A percentile compares a stretch with the other conserved stretches of the same genome.
phyloP scores from a whole-genome alignment of 164 flowering plant genomes.

The Brasenia schreberi region DNA sequence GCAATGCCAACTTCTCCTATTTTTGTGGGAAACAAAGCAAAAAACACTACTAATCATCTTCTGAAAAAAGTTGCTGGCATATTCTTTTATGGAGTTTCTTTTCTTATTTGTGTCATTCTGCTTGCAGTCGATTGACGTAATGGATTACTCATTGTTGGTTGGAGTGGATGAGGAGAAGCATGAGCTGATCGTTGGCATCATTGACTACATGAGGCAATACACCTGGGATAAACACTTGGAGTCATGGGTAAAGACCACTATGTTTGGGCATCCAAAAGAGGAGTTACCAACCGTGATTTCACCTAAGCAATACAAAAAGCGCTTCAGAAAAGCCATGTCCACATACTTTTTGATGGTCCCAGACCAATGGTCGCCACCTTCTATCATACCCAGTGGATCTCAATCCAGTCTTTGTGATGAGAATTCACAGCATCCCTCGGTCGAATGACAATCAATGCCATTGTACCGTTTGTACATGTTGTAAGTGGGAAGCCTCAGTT shows the following conservation, averaged over 20 bases:
- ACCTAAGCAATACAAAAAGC: slow-evolving; percentile 89
- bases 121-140: slow-evolving; percentile 75
- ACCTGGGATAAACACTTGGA: slow-evolving; percentile 99
- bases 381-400: slow-evolving; percentile 47
- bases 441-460: slow-evolving; percentile 18
- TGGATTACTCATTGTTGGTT: slow-evolving; percentile 94
- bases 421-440: slow-evolving; percentile 24
- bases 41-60: slow-evolving; percentile 6
- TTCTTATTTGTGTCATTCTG: too few species aligned
- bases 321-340: slow-evolving; percentile 98
- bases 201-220: slow-evolving; percentile 97
- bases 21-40: slow-evolving; percentile 96
- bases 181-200: slow-evolving; percentile 88
- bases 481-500: slow-evolving; percentile 12
- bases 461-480: not conserved
- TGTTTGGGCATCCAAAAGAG: too few species aligned
- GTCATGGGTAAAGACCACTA: slow-evolving; percentile 71
- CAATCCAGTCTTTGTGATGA: slow-evolving; percentile 59
- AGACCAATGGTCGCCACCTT: slow-evolving; percentile 82
- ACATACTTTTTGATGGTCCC: slow-evolving; percentile 93
- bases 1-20: slow-evolving; percentile 98
- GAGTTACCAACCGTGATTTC: slow-evolving; percentile 32
- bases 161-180: slow-evolving; percentile 92
- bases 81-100: not conserved
- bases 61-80: too few species aligned